phyloP scores from a whole-genome alignment of 495 filamentous ascomycete species.

The Bryoglossum gracile region DNA sequence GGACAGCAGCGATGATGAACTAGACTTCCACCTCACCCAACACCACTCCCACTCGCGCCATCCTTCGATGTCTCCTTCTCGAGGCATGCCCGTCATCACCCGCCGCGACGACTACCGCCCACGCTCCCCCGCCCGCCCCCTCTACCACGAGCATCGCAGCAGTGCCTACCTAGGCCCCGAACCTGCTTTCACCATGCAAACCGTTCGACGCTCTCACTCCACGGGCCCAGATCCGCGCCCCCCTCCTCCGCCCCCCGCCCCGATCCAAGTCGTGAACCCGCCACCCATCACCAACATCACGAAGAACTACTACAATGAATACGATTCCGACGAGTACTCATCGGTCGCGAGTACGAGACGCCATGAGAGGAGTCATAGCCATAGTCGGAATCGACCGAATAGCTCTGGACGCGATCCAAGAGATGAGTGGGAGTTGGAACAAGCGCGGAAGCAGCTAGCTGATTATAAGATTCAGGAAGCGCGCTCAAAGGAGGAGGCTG shows the following conservation, averaged over 20 bases:
- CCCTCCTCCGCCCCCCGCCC: constrained; percentile 22
- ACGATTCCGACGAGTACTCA: constrained; percentile 21
- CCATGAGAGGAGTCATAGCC: constrained; percentile 22
- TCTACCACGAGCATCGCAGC: no score
- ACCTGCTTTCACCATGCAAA: constrained; percentile 8
- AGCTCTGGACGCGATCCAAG: no score
- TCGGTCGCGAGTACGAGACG: constrained; percentile 21
- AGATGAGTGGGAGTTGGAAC: constrained; percentile 22
- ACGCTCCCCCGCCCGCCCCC: no score
- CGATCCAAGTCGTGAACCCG: no score
- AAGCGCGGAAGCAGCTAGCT: constrained; percentile 18
- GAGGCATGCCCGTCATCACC: no score
- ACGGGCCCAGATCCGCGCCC: constrained; percentile 15
- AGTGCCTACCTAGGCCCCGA: no score
- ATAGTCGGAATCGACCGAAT: no score
- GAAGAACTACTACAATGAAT: constrained; percentile 33
- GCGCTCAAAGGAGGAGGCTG: constrained; percentile 22
- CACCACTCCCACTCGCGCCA: no score
- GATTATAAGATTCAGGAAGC: background rate
- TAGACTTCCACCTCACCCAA: no score
- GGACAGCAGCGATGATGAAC: no score
- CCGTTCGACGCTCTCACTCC: constrained; percentile 10
- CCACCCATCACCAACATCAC: constrained; percentile 50
- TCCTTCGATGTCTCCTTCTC: no score
- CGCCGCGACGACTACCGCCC: no score